A percentile compares a stretch with the other conserved stretches of the same genome.
These are phyloP conservation scores for Tubosaeta brunneosetosa DNA, from an alignment of 768 basidiomycete genomes.

Conservation along the genomic window DNA sequence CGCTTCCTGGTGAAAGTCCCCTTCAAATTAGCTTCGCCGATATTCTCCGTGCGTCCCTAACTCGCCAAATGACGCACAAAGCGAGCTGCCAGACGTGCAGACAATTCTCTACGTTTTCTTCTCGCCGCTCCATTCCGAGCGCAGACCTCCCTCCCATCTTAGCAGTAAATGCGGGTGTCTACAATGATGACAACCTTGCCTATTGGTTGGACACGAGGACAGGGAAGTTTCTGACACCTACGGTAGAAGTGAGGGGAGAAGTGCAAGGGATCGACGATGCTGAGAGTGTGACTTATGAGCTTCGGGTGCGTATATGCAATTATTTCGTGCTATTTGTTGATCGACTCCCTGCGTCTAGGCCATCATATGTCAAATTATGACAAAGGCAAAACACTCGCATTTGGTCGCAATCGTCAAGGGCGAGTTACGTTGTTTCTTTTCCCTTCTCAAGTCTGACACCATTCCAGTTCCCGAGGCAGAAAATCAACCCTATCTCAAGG, in stretches of 20 bases:
- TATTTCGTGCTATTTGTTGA: background rate
- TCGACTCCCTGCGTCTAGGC: slow-evolving; percentile 43
- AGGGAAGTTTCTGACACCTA: slow-evolving; percentile 52
- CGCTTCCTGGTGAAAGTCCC: slow-evolving; percentile 34
- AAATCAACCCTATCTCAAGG: slow-evolving; percentile 33
- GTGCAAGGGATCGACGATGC: slow-evolving; percentile 54
- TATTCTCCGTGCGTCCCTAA: slow-evolving; percentile 69
- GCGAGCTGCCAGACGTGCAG: slow-evolving; percentile 83
- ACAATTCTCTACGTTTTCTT: slow-evolving; percentile 67
- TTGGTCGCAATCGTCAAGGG: slow-evolving; percentile 86
- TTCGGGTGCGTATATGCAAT: slow-evolving; percentile 53
- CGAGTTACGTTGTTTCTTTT: slow-evolving; percentile 18
- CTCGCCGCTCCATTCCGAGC: slow-evolving; percentile 59
- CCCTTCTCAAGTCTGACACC: background rate
- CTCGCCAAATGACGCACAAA: slow-evolving; percentile 81
- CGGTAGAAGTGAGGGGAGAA: slow-evolving; percentile 55
- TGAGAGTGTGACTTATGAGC: slow-evolving; percentile 56
- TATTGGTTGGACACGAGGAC: slow-evolving; percentile 64
- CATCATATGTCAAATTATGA: slow-evolving; percentile 73
- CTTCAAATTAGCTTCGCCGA: slow-evolving; percentile 53
- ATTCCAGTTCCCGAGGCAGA: slow-evolving; percentile 67
- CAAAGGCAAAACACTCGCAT: slow-evolving; percentile 71
- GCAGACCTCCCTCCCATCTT: slow-evolving; percentile 76
- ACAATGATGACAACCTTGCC: slow-evolving; percentile 66
- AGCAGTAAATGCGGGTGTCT: slow-evolving; percentile 79